These are phyloP conservation scores for Hyaloscypha variabilis DNA, from an alignment of 495 filamentous ascomycete species.

Conservation along the genomic window DNA sequence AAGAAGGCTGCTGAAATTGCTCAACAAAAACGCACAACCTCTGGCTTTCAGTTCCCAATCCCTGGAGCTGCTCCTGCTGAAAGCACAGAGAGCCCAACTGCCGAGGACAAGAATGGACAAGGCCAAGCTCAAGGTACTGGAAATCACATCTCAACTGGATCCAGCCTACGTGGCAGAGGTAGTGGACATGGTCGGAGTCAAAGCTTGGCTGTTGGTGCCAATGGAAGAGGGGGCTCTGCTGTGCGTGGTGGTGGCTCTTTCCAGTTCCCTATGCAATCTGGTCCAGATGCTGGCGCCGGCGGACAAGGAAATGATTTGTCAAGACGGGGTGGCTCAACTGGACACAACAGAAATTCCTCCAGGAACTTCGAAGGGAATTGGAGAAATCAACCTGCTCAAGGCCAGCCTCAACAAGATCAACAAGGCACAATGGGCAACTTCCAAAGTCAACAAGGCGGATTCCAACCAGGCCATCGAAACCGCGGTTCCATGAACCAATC, in stretches of 20 bases:
- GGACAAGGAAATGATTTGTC: conserved; percentile 57
- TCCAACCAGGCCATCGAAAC: conserved; percentile 90
- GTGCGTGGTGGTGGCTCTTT: conserved; percentile 43
- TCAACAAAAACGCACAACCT: conserved; percentile 93
- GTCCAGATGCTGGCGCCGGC: conserved; percentile 35
- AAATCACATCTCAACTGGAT: conserved; percentile 26
- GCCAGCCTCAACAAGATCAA: conserved; percentile 47
- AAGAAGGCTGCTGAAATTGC: conserved; percentile 97
- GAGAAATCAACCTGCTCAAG: conserved; percentile 76
- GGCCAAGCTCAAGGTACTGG: conserved; percentile 29
- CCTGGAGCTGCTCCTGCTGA: conserved; percentile 64
- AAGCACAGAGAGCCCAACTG: conserved; percentile 48
- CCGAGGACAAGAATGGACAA: conserved; percentile 52
- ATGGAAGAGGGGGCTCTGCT: conserved; percentile 45
- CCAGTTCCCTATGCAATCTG: conserved; percentile 31
- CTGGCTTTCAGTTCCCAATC: conserved; percentile 91
- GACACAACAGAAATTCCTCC: conserved; percentile 78
- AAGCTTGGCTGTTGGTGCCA: conserved; percentile 59
- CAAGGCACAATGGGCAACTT: conserved; percentile 60
- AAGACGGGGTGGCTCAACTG: conserved; percentile 63
- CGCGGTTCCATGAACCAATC: conserved; percentile 80
- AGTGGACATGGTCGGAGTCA: conserved; percentile 62
- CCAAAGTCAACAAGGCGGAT: conserved; percentile 65
- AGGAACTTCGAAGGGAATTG: conserved; percentile 98
- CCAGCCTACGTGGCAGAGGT: conserved; percentile 43